These are phyloP conservation scores for Ganoderma boninense DNA, from an alignment of 1,284 basidiomycete species.

Conservation along the genomic window DNA sequence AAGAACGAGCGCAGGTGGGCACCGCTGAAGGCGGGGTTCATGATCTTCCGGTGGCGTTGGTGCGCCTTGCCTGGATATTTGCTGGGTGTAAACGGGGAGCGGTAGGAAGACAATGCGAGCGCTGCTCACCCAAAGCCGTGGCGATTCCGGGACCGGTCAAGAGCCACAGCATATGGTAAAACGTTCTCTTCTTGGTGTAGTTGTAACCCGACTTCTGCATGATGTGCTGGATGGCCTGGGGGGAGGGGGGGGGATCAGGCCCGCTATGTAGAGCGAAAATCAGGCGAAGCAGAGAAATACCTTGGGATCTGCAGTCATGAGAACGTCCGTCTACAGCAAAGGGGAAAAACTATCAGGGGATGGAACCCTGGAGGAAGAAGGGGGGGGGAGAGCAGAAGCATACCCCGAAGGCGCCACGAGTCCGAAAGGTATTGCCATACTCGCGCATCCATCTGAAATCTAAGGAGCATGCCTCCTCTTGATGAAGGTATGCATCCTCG, in stretches of 20 bases:
- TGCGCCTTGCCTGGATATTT: slow-evolving; percentile 30
- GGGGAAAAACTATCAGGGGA: not conserved
- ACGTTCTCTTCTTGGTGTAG: slow-evolving; percentile 33
- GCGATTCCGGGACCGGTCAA: slow-evolving; percentile 32
- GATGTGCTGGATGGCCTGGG: slow-evolving; percentile 38
- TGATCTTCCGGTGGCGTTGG: slow-evolving; percentile 40
- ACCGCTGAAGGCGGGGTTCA: slow-evolving; percentile 41
- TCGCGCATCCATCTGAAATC: slow-evolving; percentile 35
- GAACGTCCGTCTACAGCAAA: slow-evolving; percentile 11
- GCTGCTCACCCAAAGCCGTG: slow-evolving; percentile 27
- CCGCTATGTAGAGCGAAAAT: not conserved
- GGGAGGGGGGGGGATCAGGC: not conserved
- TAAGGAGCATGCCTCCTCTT: slow-evolving; percentile 32
- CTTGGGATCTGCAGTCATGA: slow-evolving; percentile 31
- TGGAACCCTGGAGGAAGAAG: not conserved
- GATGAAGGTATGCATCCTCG: slow-evolving; percentile 26
- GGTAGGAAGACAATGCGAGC: no score
- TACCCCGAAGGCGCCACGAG: slow-evolving; percentile 29
- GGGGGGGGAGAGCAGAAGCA: not conserved
- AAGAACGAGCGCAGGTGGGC: slow-evolving; percentile 34
- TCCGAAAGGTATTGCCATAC: slow-evolving; percentile 36
- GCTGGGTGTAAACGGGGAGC: no score
- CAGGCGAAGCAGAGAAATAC: not conserved
- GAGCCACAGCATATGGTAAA: slow-evolving; percentile 19
- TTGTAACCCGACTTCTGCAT: slow-evolving; percentile 38